Base-by-base conservation (phyloP, 257 asterid genomes). In the Fraxinus excelsior region DNA sequence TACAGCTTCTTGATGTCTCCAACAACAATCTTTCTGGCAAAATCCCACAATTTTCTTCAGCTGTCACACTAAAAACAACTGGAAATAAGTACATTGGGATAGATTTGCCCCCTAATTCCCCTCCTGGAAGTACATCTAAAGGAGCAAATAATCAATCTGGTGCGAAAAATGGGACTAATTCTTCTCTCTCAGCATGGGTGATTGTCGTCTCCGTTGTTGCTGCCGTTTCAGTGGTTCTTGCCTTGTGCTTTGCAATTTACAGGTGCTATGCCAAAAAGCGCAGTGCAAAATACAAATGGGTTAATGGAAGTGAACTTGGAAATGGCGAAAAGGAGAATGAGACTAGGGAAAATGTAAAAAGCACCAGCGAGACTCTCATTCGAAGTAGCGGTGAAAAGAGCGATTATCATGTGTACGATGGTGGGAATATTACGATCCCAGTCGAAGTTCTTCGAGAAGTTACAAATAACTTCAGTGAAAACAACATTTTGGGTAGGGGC, bases 1-100 rank as follows among this genome's bases (percentile, higher is more conserved):
- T 95, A 26, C 84, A 81, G 76, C 70, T 78, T 79, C 87, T 95
- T 14, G 97, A 95, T 81, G 70, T 93, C 74, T 79, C 98, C 40
- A 91, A 95, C 88, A 95, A 95, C 77, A 91, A 91, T 56, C 67
- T 95, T 75, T 90, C 98, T 1, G 99, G 99, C 0, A 80, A 86
- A 83, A 23, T 93, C 18, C 99, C 99, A 0, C 13, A 35, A 0
- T 95, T 93, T 71, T 16, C 83, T 37, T 42, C 87, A 5, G 25
- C 74, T 4, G 93, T 90, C 58, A 66, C 66, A 0, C 60, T 95
- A 34, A 90, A 77, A 67, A 56, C 83, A 11, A 14, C 82, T 0
- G 96, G 98, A 1, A 95, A 95, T 76, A 76, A 73, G 0, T 82
- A 80, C 10, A 91, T 92, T 0, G 97, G 97, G 38, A 83, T 67